phyloP scores from a whole-genome alignment of 768 basidiomycete genomes.

The Cystofilobasidium capitatum region DNA sequence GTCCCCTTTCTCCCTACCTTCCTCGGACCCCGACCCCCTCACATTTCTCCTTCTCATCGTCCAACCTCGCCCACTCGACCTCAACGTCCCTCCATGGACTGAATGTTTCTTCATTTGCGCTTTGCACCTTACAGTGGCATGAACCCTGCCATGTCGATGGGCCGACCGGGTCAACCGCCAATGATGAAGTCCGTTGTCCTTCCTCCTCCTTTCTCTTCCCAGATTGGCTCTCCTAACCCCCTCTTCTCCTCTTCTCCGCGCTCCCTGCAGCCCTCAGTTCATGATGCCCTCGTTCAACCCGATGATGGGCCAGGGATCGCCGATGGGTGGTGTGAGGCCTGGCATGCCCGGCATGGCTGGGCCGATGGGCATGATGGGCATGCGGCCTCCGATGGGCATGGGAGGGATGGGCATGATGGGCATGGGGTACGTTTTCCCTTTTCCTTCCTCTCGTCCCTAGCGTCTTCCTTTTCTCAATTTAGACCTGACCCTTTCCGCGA shows the following conservation, averaged over 20 bases:
- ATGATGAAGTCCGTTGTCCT: background rate
- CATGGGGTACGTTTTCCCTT: conserved; percentile 11
- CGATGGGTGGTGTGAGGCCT: too few relatives aligned
- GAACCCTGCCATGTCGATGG: conserved; percentile 3
- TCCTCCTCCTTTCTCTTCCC: background rate
- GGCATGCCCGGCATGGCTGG: conserved; percentile 33
- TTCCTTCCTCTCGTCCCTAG: background rate
- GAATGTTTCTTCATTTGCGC: too few relatives aligned
- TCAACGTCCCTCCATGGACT: too few relatives aligned
- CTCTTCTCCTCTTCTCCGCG: background rate
- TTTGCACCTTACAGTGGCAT: background rate
- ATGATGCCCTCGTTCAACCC: conserved; percentile 10
- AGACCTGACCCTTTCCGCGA: too few relatives aligned
- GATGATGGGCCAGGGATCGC: conserved; percentile 29
- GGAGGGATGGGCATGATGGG: conserved; percentile 40
- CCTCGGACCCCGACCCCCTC: too few relatives aligned
- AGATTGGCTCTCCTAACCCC: background rate
- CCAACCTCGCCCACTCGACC: too few relatives aligned
- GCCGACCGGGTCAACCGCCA: conserved; percentile 6
- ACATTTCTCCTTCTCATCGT: too few relatives aligned
- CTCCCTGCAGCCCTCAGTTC: background rate
- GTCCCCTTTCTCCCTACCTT: too few relatives aligned
- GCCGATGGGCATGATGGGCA: conserved; percentile 29
- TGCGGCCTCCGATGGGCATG: conserved; percentile 36
- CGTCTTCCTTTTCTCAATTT: background rate